Percentiles rank a stretch among this genome's conserved stretches.
Evolutionary conservation across 208 protist genomes (phyloP).

Genomic region (Leishmania tropica): DNA sequence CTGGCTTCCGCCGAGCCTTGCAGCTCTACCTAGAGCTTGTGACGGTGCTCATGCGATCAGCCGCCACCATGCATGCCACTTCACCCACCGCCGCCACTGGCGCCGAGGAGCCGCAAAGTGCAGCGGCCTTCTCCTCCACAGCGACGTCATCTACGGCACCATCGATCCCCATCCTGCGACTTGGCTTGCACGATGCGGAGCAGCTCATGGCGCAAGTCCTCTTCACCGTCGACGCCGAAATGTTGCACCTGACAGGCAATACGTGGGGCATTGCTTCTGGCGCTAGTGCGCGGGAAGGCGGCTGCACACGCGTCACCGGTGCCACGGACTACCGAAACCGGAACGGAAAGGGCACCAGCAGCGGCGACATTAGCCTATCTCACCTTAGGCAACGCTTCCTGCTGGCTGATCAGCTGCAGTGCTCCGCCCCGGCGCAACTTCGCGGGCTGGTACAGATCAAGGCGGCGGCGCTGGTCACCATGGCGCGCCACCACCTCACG

Average conservation of each 20-base stretch:
- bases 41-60: conserved; percentile 25
- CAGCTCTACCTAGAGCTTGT: conserved; percentile 30
- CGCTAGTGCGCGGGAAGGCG: not conserved
- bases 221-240: conserved; percentile 30
- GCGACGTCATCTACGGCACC: not conserved
- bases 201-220: conserved; percentile 27
- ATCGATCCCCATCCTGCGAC: conserved; percentile 15
- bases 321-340: not conserved
- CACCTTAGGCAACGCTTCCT: not conserved
- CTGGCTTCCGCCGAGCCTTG: conserved; percentile 29
- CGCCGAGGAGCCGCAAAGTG: not conserved
- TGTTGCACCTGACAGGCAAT: conserved; percentile 30
- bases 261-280: conserved; percentile 12
- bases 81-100: not conserved
- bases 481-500: conserved; percentile 41
- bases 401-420: conserved; percentile 16
- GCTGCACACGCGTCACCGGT: not conserved
- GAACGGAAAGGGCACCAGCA: not conserved
- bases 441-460: conserved; percentile 64
- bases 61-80: conserved; percentile 13
- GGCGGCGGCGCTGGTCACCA: conserved; percentile 43
- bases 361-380: not conserved
- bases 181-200: conserved; percentile 26
- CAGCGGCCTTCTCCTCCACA: not conserved
- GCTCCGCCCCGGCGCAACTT: conserved; percentile 33